Conservation (phyloP, 129 eudicot genomes). For the sunflower (Helianthus annuus) region DNA sequence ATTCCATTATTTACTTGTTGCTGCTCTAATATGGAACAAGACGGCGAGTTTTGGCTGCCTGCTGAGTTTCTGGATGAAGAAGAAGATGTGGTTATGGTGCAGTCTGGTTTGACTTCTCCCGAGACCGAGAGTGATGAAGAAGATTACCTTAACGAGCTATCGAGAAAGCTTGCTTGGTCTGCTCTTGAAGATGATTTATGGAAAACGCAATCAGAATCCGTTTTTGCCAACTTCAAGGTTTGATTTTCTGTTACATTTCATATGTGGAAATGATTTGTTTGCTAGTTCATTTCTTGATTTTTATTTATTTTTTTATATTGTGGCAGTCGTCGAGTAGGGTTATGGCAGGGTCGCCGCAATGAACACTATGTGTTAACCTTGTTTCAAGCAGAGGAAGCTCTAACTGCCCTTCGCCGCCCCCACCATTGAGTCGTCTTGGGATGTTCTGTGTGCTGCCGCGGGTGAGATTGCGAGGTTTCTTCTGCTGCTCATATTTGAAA, state of each 20-base stretch:
- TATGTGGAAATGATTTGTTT: too few relatives aligned
- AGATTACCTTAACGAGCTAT: slow-evolving; percentile 46
- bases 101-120: slow-evolving; percentile 65
- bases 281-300: too few relatives aligned
- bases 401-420: slow-evolving; percentile 27
- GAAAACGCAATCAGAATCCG: background rate
- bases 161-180: slow-evolving; percentile 42
- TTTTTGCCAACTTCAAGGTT: background rate
- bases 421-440: slow-evolving; percentile 38
- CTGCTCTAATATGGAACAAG: slow-evolving; percentile 34
- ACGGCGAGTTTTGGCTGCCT: slow-evolving; percentile 82
- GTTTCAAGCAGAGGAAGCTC: slow-evolving; percentile 60
- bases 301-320: too few relatives aligned
- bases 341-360: slow-evolving; percentile 72
- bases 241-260: background rate
- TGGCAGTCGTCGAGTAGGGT: slow-evolving; percentile 33
- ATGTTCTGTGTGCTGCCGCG: slow-evolving; percentile 60
- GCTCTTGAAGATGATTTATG: slow-evolving; percentile 42
- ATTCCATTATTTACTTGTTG: too few relatives aligned
- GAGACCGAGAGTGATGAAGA: slow-evolving; percentile 93
- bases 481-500: background rate
- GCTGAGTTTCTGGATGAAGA: slow-evolving; percentile 71
- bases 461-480: slow-evolving; percentile 60
- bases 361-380: slow-evolving; percentile 52
- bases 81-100: slow-evolving; percentile 11